A percentile compares a stretch with the other conserved stretches of the same genome.
Evolutionary conservation across 2,329 filamentous ascomycete species (phyloP).

Genomic region (Metarhizium rileyi): DNA sequence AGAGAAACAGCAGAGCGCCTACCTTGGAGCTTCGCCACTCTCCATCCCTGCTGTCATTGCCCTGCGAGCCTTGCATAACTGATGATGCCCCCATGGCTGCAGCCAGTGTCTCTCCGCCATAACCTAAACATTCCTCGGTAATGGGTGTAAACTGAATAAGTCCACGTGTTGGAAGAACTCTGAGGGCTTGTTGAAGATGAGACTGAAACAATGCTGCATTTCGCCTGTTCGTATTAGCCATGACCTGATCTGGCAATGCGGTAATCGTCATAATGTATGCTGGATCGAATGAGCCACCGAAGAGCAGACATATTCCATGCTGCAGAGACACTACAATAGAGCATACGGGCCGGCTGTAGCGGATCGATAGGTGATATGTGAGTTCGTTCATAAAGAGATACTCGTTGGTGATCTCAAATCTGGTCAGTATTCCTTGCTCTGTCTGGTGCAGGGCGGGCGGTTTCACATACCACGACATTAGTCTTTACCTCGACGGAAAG

Average conservation of each 20-base stretch:
- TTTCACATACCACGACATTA: constrained; percentile 19
- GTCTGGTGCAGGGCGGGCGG: background rate
- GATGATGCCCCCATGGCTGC: constrained; percentile 36
- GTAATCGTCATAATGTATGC: constrained; percentile 71
- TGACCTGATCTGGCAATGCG: constrained; percentile 58
- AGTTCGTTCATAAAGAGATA: constrained; percentile 65
- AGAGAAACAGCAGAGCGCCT: background rate
- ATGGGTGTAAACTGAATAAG: constrained; percentile 63
- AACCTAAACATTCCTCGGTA: constrained; percentile 61
- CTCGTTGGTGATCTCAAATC: constrained; percentile 58
- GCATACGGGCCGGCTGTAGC: constrained; percentile 65
- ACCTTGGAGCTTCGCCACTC: background rate
- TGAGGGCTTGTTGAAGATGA: constrained; percentile 62
- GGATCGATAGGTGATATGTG: constrained; percentile 60
- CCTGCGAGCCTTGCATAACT: background rate
- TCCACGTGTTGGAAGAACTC: constrained; percentile 56
- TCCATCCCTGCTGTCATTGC: background rate
- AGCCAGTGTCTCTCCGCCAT: constrained; percentile 58
- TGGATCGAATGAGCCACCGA: constrained; percentile 66
- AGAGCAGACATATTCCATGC: constrained; percentile 64
- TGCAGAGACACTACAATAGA: constrained; percentile 69
- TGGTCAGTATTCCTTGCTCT: background rate
- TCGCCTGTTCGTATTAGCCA: constrained; percentile 67
- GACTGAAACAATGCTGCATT: constrained; percentile 69
- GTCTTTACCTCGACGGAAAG: constrained; percentile 17